These are phyloP conservation scores for Populus davidiana DNA, from an alignment of 345 rosid genomes.

Conservation along the genomic window DNA sequence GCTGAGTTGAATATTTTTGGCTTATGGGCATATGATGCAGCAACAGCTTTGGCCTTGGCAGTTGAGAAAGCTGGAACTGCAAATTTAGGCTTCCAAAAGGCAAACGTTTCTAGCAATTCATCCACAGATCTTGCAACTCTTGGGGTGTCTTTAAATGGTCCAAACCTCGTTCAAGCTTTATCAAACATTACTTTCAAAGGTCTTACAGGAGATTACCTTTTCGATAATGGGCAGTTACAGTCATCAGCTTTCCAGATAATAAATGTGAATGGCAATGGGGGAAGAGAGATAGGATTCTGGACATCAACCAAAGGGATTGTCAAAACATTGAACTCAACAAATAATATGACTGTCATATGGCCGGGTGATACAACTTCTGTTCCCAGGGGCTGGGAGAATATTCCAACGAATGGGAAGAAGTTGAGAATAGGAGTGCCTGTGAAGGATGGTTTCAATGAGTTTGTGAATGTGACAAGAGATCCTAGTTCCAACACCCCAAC, in stretches of 20 bases:
- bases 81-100: not conserved
- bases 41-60: slow-evolving; percentile 32
- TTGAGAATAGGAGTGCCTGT: slow-evolving; percentile 46
- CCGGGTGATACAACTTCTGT: slow-evolving; percentile 33
- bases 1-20: slow-evolving; percentile 18
- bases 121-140: slow-evolving; percentile 18
- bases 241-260: slow-evolving; percentile 39
- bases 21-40: slow-evolving; percentile 39
- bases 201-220: slow-evolving; percentile 35
- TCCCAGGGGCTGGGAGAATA: slow-evolving; percentile 46
- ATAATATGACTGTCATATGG: slow-evolving; percentile 24
- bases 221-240: slow-evolving; percentile 33
- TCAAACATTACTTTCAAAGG: slow-evolving; percentile 33
- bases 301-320: slow-evolving; percentile 15
- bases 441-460: slow-evolving; percentile 31
- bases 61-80: slow-evolving; percentile 13
- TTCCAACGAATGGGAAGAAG: slow-evolving; percentile 44
- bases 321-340: not conserved
- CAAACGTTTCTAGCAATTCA: not conserved
- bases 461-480: slow-evolving; percentile 38
- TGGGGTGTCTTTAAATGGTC: slow-evolving; percentile 27
- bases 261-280: slow-evolving; percentile 35
- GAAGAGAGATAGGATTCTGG: slow-evolving; percentile 39
- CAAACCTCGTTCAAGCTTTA: slow-evolving; percentile 15
- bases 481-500: not conserved